A percentile compares a stretch with the other conserved stretches of the same genome.
Evolutionary conservation across 1,139 yeast genomes (phyloP).

Genomic region (Yamadazyma blattariae): DNA sequence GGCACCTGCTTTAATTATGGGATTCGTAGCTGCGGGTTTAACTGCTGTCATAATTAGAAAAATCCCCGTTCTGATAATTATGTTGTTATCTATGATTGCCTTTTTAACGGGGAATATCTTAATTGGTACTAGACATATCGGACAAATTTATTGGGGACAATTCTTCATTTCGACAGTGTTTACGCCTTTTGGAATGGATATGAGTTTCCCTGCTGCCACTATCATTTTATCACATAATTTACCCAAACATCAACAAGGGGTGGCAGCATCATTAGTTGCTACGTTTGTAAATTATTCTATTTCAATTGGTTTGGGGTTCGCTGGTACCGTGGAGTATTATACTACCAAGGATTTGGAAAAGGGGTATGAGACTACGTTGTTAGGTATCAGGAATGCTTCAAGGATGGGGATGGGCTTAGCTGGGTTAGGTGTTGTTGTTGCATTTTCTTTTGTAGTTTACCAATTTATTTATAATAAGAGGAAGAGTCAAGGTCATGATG

Average conservation of each 20-base stretch:
- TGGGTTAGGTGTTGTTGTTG: slow-evolving; percentile 40
- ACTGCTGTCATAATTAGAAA: slow-evolving; percentile 38
- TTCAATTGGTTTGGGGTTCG: slow-evolving; percentile 61
- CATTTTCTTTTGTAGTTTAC: slow-evolving; percentile 17
- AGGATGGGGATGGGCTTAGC: slow-evolving; percentile 53
- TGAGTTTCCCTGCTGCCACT: slow-evolving; percentile 63
- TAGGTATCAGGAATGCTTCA: slow-evolving; percentile 44
- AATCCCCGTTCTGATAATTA: slow-evolving; percentile 39
- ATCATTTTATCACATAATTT: slow-evolving; percentile 49
- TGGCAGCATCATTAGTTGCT: slow-evolving; percentile 62
- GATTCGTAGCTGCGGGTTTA: slow-evolving; percentile 44
- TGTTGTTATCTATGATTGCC: slow-evolving; percentile 34
- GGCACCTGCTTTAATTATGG: slow-evolving; percentile 39
- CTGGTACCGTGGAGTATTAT: slow-evolving; percentile 58
- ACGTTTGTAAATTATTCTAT: slow-evolving; percentile 64
- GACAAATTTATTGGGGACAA: slow-evolving; percentile 24
- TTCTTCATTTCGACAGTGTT: slow-evolving; percentile 46
- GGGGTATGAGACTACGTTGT: slow-evolving; percentile 20
- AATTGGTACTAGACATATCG: slow-evolving; percentile 11
- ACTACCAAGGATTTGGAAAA: slow-evolving; percentile 25
- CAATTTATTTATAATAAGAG: too few species aligned
- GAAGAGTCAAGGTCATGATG: too few species aligned
- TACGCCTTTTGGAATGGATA: slow-evolving; percentile 62
- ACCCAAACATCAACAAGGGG: slow-evolving; percentile 57
- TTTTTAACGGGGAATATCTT: slow-evolving; percentile 13